Evolutionary conservation across 352 stramenopile genomes (phyloP).

Genomic region (Phytophthora megakarya): DNA sequence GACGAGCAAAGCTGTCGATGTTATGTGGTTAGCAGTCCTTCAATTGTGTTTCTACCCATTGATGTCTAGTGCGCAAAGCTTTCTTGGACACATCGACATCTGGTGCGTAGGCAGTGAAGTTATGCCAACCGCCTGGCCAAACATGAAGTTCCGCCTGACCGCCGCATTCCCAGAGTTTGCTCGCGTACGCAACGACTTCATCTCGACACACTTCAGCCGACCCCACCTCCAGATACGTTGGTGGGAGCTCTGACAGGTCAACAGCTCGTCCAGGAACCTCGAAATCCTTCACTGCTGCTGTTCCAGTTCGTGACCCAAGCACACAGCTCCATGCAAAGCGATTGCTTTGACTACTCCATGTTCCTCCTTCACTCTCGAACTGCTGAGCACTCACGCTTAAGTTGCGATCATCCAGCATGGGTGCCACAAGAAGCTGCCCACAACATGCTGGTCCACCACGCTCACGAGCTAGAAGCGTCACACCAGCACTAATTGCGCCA

Average conservation of each 20-base stretch:
- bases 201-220: slow-evolving; percentile 33
- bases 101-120: slow-evolving; percentile 24
- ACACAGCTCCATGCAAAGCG: slow-evolving; percentile 26
- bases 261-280: slow-evolving; percentile 22
- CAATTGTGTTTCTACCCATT: slow-evolving; percentile 27
- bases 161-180: slow-evolving; percentile 23
- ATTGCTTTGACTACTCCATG: slow-evolving; percentile 24
- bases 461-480: slow-evolving; percentile 24
- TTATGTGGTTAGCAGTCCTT: slow-evolving; percentile 1
- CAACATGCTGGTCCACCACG: slow-evolving; percentile 24
- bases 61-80: slow-evolving; percentile 21
- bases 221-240: slow-evolving; percentile 31
- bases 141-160: slow-evolving; percentile 34
- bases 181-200: slow-evolving; percentile 33
- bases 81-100: slow-evolving; percentile 30
- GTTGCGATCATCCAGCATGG: slow-evolving; percentile 31
- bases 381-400: slow-evolving; percentile 27
- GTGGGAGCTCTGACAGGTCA: slow-evolving; percentile 24
- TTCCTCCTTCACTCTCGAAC: slow-evolving; percentile 27
- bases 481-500: slow-evolving; percentile 27
- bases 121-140: slow-evolving; percentile 32
- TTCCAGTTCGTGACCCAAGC: slow-evolving; percentile 18
- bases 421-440: slow-evolving; percentile 26
- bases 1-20: neutral
- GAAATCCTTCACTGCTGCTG: slow-evolving; percentile 20